phyloP scores from a whole-genome alignment of 352 stramenopile genomes.

The Phytophthora colocasiae region DNA sequence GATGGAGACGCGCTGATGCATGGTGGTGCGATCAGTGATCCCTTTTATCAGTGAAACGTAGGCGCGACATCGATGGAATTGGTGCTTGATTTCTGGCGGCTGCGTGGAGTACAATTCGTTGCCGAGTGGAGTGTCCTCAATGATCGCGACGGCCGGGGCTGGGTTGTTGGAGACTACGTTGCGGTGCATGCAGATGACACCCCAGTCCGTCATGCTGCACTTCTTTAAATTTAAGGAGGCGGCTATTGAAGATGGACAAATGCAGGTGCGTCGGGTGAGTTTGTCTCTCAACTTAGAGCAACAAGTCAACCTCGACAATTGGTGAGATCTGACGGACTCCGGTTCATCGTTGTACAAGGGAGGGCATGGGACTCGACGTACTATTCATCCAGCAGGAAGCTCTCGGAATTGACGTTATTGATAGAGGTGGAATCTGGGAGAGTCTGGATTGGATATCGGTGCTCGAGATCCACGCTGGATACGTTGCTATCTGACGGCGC shows the following conservation, averaged over 20 bases:
- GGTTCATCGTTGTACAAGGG: slow-evolving; percentile 17
- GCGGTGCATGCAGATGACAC: slow-evolving; percentile 1
- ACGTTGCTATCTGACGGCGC: not conserved
- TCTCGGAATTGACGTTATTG: not conserved
- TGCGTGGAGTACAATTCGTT: slow-evolving; percentile 30
- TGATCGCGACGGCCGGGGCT: slow-evolving; percentile 3
- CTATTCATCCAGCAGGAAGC: not conserved
- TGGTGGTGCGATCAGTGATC: too few relatives aligned
- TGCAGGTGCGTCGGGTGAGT: not conserved
- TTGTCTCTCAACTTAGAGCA: slow-evolving; percentile 10
- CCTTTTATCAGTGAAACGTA: too few relatives aligned
- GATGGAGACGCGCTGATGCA: too few relatives aligned
- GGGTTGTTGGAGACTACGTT: slow-evolving; percentile 18
- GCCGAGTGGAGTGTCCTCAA: slow-evolving; percentile 27
- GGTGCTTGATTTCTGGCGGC: slow-evolving; percentile 26
- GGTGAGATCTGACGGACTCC: not conserved
- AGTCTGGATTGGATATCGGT: slow-evolving; percentile 4
- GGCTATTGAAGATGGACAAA: not conserved
- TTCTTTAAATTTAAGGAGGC: slow-evolving; percentile 7
- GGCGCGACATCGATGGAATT: slow-evolving; percentile 19
- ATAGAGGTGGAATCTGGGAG: slow-evolving; percentile 8
- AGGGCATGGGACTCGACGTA: slow-evolving; percentile 9
- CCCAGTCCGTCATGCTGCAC: not conserved
- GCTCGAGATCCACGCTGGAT: slow-evolving; percentile 8
- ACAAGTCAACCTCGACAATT: not conserved